Base-by-base conservation (phyloP, 345 rosid genomes). In the Eucalyptus tenuipes region DNA sequence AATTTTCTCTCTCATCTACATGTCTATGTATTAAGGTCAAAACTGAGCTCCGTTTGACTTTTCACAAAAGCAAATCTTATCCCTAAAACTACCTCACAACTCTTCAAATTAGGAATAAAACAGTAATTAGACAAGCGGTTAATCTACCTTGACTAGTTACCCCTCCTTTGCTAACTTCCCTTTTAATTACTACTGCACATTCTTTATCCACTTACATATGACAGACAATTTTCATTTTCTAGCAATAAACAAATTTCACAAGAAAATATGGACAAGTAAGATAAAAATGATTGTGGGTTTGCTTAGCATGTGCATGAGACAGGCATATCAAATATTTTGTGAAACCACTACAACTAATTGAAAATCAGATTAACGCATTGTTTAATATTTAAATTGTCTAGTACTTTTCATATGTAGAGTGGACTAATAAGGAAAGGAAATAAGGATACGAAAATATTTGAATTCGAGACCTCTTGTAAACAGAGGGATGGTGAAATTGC, bases 301-400 rank as follows among this genome's bases (percentile, higher is more conserved):
- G 24, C 81, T 71, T 33, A 71, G 25, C 3, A 0, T 3, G 13
- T 33, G 81, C 13, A 71, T 33, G 80, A 8, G 80, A 33, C 0
- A 9, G 1, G 25, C 9, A 33, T 33, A 5, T 8, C 4, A 16
- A 68, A 68, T 8, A 31, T 33, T 33, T 66, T 31, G 10, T 16
- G 40, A 31, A 66, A 66, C 0, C 6, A n/a, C 0, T 15, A 4
- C 7, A 66, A n/a, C 2, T 66, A 15, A 1, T 31, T 1, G 7
- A 66, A 7, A 66, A 7, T 31, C 1, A 13, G 33, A 61, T 0
- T 4, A 61, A 61, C 6, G 8, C 16, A 6, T 29, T n/a, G 17
- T 64, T 64, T n/a, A n/a, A n/a, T n/a, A 64, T 64, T 15, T n/a
- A 64, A 29, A 64, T 14, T 13, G 14, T 64, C 75, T 25, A 27